These are phyloP conservation scores for Plectosphaerella plurivora DNA, from an alignment of 2,329 filamentous ascomycete species.

Conservation along the genomic window DNA sequence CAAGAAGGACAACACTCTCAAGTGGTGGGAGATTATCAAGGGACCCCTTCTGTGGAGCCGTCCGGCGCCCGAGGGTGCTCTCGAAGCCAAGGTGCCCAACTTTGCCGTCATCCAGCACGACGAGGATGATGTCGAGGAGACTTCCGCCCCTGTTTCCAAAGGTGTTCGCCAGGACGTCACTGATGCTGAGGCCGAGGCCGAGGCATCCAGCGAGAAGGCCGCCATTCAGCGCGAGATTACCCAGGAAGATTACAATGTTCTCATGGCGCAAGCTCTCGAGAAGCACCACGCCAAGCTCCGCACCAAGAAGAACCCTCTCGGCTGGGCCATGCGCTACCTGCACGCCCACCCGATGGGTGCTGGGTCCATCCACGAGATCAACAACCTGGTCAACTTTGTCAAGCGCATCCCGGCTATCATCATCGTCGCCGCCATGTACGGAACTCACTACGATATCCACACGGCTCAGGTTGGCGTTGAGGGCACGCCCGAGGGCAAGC, in stretches of 20 bases:
- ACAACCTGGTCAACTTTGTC: constrained; percentile 61
- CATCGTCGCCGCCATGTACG: constrained; percentile 61
- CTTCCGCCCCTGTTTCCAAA: constrained; percentile 12
- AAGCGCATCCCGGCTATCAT: constrained; percentile 67
- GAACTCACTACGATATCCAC: constrained; percentile 78
- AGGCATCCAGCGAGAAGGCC: too few relatives aligned
- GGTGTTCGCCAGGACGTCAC: constrained; percentile 14
- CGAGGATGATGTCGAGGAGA: constrained; percentile 35
- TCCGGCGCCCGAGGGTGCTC: constrained; percentile 44
- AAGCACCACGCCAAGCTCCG: constrained; percentile 60
- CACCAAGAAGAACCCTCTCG: constrained; percentile 62
- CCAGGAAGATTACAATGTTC: constrained; percentile 12
- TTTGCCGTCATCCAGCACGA: constrained; percentile 73
- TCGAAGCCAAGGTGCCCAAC: constrained; percentile 63
- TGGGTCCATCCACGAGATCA: constrained; percentile 67
- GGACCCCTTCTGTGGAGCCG: constrained; percentile 64
- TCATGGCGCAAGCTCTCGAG: constrained; percentile 51
- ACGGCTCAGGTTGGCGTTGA: constrained; percentile 64
- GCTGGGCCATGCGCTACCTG: constrained; percentile 77
- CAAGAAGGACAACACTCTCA: constrained; percentile 62
- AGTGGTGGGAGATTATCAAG: constrained; percentile 56
- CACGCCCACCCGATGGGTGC: constrained; percentile 69
- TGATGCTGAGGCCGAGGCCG: too few relatives aligned
- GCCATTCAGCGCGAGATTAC: constrained; percentile 1
- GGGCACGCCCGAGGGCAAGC: constrained; percentile 67